These are phyloP conservation scores for Umbelopsis isabellina DNA, from an alignment of 192 early-diverging fungal species.

Conservation along the genomic window DNA sequence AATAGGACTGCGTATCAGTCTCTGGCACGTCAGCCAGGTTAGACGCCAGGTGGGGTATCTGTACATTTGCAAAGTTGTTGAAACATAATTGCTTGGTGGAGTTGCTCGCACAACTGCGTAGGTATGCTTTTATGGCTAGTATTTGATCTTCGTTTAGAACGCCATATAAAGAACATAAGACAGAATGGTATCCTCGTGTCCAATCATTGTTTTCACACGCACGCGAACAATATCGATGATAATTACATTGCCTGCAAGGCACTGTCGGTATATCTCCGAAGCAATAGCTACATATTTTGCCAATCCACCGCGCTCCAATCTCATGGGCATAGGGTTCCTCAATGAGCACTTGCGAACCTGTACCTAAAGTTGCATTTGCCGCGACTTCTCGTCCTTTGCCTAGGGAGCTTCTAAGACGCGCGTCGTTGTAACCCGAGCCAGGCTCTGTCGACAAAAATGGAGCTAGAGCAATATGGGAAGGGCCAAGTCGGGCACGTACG, in stretches of 20 bases:
- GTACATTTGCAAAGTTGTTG: not conserved
- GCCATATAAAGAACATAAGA: not conserved
- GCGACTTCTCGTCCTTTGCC: not conserved
- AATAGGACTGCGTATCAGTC: not conserved
- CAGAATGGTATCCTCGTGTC: not conserved
- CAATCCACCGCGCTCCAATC: not conserved
- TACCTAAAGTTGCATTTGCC: not conserved
- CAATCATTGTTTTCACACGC: not conserved
- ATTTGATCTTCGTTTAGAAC: not conserved
- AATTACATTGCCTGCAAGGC: not conserved
- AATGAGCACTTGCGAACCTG: not conserved
- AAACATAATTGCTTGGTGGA: not conserved
- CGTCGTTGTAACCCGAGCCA: not conserved
- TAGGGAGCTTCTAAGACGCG: not conserved
- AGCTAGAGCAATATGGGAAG: no score
- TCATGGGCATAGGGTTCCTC: conserved; percentile 1
- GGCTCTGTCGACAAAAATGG: no score
- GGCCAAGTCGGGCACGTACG: no score
- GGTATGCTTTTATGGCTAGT: not conserved
- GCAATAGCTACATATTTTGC: not conserved
- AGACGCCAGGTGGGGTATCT: not conserved
- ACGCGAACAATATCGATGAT: not conserved
- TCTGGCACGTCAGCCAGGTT: not conserved
- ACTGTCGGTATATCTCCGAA: not conserved
- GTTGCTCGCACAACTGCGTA: not conserved